These are phyloP conservation scores for Fusarium sp. DNA, from an alignment of 2,329 filamentous ascomycete genomes.

Conservation along the genomic window DNA sequence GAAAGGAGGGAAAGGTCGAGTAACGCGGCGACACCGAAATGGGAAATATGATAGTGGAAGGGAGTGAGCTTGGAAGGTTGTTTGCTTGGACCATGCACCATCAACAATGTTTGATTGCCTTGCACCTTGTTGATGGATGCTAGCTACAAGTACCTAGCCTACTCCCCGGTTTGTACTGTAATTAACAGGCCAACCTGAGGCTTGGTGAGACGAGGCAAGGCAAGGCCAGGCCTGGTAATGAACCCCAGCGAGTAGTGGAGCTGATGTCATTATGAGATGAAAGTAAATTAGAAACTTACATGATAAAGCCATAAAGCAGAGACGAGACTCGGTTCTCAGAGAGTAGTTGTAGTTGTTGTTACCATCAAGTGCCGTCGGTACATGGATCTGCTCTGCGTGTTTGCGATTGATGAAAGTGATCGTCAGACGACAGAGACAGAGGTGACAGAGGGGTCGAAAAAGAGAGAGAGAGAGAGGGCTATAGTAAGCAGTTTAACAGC, in stretches of 20 bases:
- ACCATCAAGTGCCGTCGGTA: not conserved
- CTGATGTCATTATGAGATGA: conserved; percentile 33
- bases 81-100: conserved; percentile 36
- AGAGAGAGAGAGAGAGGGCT: not conserved
- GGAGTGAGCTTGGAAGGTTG: conserved; percentile 11
- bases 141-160: too few species aligned
- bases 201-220: conserved; percentile 21
- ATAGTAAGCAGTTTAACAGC: not conserved
- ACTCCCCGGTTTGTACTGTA: conserved; percentile 12
- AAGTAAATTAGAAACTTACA: conserved; percentile 23
- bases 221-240: conserved; percentile 20
- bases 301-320: conserved; percentile 34
- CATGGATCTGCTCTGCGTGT: not conserved
- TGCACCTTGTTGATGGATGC: conserved; percentile 33
- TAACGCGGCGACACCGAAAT: conserved; percentile 25
- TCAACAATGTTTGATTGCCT: conserved; percentile 37
- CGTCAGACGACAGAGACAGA: not conserved
- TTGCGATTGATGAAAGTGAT: conserved; percentile 12
- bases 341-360: conserved; percentile 11
- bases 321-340: not conserved
- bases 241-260: conserved; percentile 7
- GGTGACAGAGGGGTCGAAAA: conserved; percentile 16
- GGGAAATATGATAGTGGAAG: conserved; percentile 15
- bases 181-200: conserved; percentile 34
- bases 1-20: conserved; percentile 5